Percentiles rank a stretch among this genome's conserved stretches.
phyloP scores from a whole-genome alignment of 2,329 filamentous ascomycete genomes.

The Esteya vermicola region DNA sequence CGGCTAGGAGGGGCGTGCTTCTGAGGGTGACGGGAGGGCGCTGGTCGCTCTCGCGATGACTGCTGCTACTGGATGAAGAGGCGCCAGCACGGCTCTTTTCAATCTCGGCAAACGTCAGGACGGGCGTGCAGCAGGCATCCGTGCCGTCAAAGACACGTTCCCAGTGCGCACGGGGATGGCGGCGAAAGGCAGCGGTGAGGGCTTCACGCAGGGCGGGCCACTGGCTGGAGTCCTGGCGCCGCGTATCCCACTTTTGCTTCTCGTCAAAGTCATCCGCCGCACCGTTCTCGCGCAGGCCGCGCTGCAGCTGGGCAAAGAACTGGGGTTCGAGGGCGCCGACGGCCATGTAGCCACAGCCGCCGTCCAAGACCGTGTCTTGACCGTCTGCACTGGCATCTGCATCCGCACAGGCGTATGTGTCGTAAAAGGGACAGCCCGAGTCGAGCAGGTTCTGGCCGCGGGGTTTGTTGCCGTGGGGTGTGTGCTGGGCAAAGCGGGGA shows the following conservation, averaged over 20 bases:
- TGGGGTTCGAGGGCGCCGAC: conserved; percentile 85
- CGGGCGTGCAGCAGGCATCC: conserved; percentile 85
- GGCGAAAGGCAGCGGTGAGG: conserved; percentile 51
- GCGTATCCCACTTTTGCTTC: conserved; percentile 29
- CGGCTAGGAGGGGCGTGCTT: conserved; percentile 52
- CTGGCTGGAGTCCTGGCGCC: conserved; percentile 41
- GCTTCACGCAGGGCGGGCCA: conserved; percentile 54
- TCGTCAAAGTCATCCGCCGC: conserved; percentile 23
- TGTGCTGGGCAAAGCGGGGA: conserved; percentile 53
- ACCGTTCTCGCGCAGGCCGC: conserved; percentile 51
- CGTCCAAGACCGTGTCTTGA: too few relatives aligned
- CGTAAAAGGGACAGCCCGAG: conserved; percentile 77
- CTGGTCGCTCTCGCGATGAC: conserved; percentile 52
- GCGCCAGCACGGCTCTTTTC: conserved; percentile 37
- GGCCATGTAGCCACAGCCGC: conserved; percentile 59
- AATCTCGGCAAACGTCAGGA: conserved; percentile 62
- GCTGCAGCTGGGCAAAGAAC: conserved; percentile 59
- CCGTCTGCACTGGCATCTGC: background rate
- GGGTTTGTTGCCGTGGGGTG: conserved; percentile 43
- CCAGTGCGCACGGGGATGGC: conserved; percentile 65
- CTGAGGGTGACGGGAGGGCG: conserved; percentile 55
- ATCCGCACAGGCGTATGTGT: conserved; percentile 75
- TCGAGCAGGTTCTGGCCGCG: conserved; percentile 71
- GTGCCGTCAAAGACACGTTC: conserved; percentile 76
- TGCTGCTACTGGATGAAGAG: conserved; percentile 18